These are phyloP conservation scores for Hygrocybe punicea DNA, from an alignment of 768 basidiomycete genomes.

Conservation along the genomic window DNA sequence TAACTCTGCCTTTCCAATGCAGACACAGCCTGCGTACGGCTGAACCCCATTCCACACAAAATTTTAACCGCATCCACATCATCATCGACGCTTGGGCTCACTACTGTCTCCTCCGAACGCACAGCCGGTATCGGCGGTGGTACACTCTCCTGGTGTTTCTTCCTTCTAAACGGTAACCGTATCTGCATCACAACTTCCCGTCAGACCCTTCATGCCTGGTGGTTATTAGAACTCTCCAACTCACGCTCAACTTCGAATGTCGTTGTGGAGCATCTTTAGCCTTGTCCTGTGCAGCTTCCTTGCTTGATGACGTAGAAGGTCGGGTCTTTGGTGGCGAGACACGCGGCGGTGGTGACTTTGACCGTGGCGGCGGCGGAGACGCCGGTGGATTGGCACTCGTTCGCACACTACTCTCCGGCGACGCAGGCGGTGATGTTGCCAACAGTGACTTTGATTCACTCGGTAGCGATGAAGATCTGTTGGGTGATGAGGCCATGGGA, in stretches of 20 bases:
- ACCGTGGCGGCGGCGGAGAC: slow-evolving; percentile 14
- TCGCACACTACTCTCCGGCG: slow-evolving; percentile 8
- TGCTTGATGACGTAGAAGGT: slow-evolving; percentile 57
- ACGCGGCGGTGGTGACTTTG: slow-evolving; percentile 44
- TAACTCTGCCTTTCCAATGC: slow-evolving; percentile 85
- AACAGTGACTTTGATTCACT: slow-evolving; percentile 10
- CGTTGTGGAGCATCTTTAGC: slow-evolving; percentile 53
- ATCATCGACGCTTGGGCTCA: slow-evolving; percentile 59
- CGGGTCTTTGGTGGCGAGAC: slow-evolving; percentile 57
- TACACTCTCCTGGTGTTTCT: slow-evolving; percentile 55
- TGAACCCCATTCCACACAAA: slow-evolving; percentile 89
- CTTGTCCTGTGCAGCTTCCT: slow-evolving; percentile 52
- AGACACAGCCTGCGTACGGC: slow-evolving; percentile 70
- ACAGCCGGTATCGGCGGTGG: slow-evolving; percentile 43
- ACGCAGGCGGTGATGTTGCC: slow-evolving; percentile 11
- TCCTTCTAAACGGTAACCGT: slow-evolving; percentile 75
- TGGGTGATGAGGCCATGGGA: too few species aligned
- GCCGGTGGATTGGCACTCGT: background rate
- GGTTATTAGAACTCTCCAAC: slow-evolving; percentile 26
- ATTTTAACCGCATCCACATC: slow-evolving; percentile 76
- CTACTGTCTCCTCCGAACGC: slow-evolving; percentile 42
- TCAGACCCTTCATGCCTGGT: background rate
- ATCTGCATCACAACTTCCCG: slow-evolving; percentile 43
- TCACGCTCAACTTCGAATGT: slow-evolving; percentile 75
- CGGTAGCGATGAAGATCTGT: slow-evolving; percentile 17